Evolutionary conservation across 176 grass and related monocot genomes (phyloP).

Genomic region (Hordeum vulgare): DNA sequence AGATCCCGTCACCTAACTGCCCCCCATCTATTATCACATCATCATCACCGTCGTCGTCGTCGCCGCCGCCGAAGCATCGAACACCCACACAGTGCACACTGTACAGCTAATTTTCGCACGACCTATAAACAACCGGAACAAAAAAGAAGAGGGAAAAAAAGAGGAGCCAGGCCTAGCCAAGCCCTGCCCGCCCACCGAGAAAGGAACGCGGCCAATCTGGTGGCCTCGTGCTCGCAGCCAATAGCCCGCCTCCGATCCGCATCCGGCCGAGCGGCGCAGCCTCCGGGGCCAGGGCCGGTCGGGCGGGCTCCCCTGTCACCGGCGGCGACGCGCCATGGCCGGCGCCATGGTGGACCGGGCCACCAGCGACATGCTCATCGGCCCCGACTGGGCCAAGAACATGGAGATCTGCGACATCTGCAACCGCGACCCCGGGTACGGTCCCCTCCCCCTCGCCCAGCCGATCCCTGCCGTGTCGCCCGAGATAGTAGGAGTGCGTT

Average conservation of each 20-base stretch:
- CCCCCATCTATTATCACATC: not conserved
- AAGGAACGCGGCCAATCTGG: constrained; percentile 21
- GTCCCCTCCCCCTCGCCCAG: too few relatives aligned
- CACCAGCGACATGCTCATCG: constrained; percentile 81
- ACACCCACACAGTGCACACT: not conserved
- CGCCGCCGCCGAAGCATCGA: not conserved
- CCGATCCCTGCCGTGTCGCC: not conserved
- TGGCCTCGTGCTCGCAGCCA: not conserved
- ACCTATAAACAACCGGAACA: not conserved
- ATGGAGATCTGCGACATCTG: constrained; percentile 97
- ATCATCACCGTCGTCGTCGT: not conserved
- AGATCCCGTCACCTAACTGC: not conserved
- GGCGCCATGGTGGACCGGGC: constrained; percentile 70
- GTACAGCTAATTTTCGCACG: constrained; percentile 14
- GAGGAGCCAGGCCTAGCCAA: not conserved
- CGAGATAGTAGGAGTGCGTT: not conserved
- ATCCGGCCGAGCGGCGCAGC: not conserved
- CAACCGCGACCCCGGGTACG: constrained; percentile 88
- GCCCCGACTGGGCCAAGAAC: constrained; percentile 95
- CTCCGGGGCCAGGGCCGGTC: not conserved
- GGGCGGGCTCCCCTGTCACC: not conserved
- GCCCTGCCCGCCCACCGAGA: not conserved
- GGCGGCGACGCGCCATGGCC: constrained; percentile 43
- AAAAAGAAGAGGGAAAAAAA: not conserved
- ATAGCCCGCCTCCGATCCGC: constrained; percentile 16